Conservation (phyloP, 2,329 filamentous ascomycete genomes). For the Cladosporium oxysporum region DNA sequence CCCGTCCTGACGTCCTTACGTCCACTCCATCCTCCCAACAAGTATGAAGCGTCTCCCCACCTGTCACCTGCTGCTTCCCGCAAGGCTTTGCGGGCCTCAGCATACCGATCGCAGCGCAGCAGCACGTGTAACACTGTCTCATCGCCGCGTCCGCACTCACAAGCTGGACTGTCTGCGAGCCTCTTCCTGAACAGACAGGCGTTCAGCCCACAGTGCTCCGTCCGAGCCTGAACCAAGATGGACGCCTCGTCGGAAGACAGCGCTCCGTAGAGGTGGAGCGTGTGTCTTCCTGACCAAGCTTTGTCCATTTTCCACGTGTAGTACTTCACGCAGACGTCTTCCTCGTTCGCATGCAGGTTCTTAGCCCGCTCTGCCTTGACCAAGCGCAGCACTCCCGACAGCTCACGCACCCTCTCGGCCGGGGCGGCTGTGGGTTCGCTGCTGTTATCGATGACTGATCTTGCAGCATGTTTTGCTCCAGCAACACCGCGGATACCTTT, state of each 20-base stretch:
- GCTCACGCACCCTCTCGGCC: too few species aligned
- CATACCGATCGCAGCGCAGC: constrained; percentile 12
- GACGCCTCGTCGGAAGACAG: neutral
- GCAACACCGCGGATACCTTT: neutral
- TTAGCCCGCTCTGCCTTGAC: neutral
- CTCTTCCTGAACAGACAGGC: constrained; percentile 17
- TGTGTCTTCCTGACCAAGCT: neutral
- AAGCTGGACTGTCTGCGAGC: constrained; percentile 14
- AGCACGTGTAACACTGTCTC: constrained; percentile 19
- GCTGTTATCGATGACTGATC: neutral
- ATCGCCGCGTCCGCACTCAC: constrained; percentile 12
- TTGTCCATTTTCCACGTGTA: neutral
- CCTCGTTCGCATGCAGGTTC: neutral
- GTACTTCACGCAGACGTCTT: neutral
- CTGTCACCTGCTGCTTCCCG: neutral
- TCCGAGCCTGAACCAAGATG: neutral
- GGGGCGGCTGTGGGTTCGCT: neutral
- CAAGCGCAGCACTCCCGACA: neutral
- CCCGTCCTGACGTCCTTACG: constrained; percentile 16
- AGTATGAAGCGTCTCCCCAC: too few species aligned
- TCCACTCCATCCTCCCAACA: too few species aligned
- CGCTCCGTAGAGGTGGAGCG: neutral
- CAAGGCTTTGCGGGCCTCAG: neutral
- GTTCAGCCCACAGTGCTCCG: neutral
- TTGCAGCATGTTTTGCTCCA: neutral